Percentiles rank a stretch among this genome's conserved stretches.
Evolutionary conservation across 129 eudicot species (phyloP).

Genomic region (Arctium lappa): DNA sequence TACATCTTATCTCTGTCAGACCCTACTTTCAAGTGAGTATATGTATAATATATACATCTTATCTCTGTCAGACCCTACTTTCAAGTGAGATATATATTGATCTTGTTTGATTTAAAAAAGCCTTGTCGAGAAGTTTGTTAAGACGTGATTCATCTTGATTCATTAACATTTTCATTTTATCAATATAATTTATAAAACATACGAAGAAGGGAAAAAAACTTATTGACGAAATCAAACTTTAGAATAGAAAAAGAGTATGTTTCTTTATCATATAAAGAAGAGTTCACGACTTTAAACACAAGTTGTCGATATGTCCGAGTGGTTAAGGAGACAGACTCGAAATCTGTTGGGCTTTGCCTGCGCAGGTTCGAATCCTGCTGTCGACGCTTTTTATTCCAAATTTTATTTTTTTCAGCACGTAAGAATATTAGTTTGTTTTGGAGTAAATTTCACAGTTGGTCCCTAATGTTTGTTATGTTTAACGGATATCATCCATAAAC

Average conservation of each 20-base stretch:
- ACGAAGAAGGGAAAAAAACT: no score
- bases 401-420: no score
- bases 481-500: no score
- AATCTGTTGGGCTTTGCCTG: slow-evolving; percentile 45
- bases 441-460: no score
- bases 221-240: no score
- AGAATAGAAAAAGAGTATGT: no score
- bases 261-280: no score
- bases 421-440: no score
- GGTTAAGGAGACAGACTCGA: slow-evolving; percentile 45
- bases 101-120: not conserved
- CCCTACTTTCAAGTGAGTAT: not conserved
- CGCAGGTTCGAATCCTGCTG: slow-evolving; percentile 46
- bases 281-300: no score
- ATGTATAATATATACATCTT: no score
- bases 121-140: not conserved
- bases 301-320: slow-evolving; percentile 33
- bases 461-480: no score
- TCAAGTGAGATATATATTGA: not conserved
- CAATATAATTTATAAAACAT: not conserved
- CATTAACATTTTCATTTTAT: not conserved
- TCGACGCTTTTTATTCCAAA: not conserved
- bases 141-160: not conserved
- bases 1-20: not conserved
- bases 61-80: no score